These are phyloP conservation scores for Dothidotthia symphoricarpi DNA, from an alignment of 2,329 filamentous ascomycete genomes.

Conservation along the genomic window DNA sequence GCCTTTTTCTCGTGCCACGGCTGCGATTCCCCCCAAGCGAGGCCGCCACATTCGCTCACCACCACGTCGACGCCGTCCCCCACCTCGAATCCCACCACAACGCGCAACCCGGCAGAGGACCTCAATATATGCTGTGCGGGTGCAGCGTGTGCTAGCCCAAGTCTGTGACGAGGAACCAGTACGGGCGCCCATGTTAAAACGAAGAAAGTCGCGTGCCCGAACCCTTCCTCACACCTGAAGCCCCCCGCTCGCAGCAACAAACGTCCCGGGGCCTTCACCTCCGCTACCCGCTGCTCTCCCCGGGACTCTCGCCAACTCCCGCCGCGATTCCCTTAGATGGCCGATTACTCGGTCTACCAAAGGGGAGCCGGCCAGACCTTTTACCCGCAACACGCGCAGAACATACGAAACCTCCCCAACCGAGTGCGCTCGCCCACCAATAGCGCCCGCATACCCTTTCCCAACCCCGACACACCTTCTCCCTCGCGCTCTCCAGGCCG, in stretches of 20 bases:
- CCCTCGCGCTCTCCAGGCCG: conserved; percentile 58
- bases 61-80: conserved; percentile 17
- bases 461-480: conserved; percentile 53
- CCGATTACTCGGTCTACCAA: conserved; percentile 64
- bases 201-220: conserved; percentile 49
- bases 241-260: conserved; percentile 13
- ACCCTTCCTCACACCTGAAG: conserved; percentile 46
- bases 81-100: conserved; percentile 4
- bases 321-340: conserved; percentile 57
- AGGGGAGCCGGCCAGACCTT: conserved; percentile 62
- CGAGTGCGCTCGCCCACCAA: conserved; percentile 49
- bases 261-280: conserved; percentile 24
- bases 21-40: conserved; percentile 4
- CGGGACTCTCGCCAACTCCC: conserved; percentile 23
- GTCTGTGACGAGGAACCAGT: conserved; percentile 35
- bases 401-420: conserved; percentile 47
- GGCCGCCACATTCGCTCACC: conserved; percentile 13
- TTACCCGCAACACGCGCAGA: conserved; percentile 55
- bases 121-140: conserved; percentile 29
- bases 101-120: neutral
- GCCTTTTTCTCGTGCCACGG: conserved; percentile 6
- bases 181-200: conserved; percentile 50
- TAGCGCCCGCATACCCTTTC: conserved; percentile 46
- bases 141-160: conserved; percentile 27
- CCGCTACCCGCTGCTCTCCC: conserved; percentile 32